Evolutionary conservation across 1,139 yeast genomes (phyloP).

Genomic region (Geotrichum macrosporum): DNA sequence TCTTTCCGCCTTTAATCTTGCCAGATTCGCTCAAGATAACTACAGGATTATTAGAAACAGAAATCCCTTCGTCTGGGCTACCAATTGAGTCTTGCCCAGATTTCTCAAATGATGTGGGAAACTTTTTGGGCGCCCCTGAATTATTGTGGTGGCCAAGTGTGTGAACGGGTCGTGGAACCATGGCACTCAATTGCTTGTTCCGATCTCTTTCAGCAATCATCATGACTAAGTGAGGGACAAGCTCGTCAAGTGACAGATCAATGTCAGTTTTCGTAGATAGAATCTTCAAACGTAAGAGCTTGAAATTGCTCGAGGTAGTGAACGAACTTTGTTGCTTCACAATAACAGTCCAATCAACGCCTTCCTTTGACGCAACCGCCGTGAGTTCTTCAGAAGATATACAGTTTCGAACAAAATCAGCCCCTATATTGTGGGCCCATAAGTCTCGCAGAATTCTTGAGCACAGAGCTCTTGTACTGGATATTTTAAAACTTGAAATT

Average conservation of each 20-base stretch:
- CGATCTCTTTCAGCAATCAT: conserved; percentile 41
- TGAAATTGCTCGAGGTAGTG: conserved; percentile 46
- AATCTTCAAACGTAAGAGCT: conserved; percentile 70
- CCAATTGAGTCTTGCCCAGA: no score
- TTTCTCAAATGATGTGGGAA: conserved; percentile 7
- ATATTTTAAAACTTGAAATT: conserved; percentile 59
- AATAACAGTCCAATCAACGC: conserved; percentile 68
- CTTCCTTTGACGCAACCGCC: conserved; percentile 60
- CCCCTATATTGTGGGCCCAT: conserved; percentile 68
- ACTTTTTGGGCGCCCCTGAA: neutral
- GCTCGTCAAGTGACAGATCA: conserved; percentile 67
- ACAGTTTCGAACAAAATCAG: conserved; percentile 57
- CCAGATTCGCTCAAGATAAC: conserved; percentile 50
- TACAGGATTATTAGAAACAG: neutral
- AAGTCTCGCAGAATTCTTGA: conserved; percentile 56
- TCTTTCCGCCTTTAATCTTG: conserved; percentile 58
- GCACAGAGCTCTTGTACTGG: conserved; percentile 50
- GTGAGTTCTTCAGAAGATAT: conserved; percentile 62
- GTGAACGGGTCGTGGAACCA: neutral
- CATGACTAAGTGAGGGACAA: conserved; percentile 47
- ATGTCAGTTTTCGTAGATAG: conserved; percentile 55
- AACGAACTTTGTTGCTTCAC: conserved; percentile 54
- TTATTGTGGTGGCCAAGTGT: conserved; percentile 2
- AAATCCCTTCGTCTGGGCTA: conserved; percentile 5
- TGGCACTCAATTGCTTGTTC: neutral